Base-by-base conservation (phyloP, 192 early-diverging fungal species). In the Phycomyces blakesleeanus region DNA sequence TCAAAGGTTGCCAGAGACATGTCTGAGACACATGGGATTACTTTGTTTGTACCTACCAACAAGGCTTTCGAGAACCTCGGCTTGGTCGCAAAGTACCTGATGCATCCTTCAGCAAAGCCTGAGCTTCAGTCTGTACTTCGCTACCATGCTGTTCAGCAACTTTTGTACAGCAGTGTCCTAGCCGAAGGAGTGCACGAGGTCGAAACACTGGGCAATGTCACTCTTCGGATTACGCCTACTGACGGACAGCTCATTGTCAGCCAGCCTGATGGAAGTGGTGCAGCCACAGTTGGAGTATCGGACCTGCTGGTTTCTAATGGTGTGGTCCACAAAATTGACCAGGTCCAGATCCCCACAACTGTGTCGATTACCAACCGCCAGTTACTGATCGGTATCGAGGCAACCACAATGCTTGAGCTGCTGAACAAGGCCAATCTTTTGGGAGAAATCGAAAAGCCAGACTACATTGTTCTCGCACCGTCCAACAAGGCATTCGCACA, bases 1-100 rank as follows among this genome's bases (percentile, higher is more conserved):
- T 61, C 68, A 9, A 54, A 25, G 10, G 51, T 66, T 1, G 51
- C 56, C 3, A 10, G 59, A 5, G 53, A 59, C 27, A 44, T 75
- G 2, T 52, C 27, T 24, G 21, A 53, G 3, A 37, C 64, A 1
- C 42, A 50, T 18, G 73, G 64, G 6, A 38, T 70, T 6, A 89
- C 89, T 0, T 62, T 91, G 0, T 83, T 91, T 73, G 88, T 81
- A 0, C 89, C 89, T 1, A 83, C 78, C 16, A 74, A 76, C 29
- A 56, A 68, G 20, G 83, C 85, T 0, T 89, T 86, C 59, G 64
- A 68, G 1, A 67, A 78, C 26, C 61, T 91, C 12, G 89, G 83
- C 12, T 67, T 88, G 22, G 75, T 89, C 20, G 80, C 74, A 38
- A 64, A 81, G 12, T 91, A 89, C 38, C 72, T 91, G 18, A 39